Evolutionary conservation across 2,329 filamentous ascomycete species (phyloP).

Genomic region (Neonectria faginata): DNA sequence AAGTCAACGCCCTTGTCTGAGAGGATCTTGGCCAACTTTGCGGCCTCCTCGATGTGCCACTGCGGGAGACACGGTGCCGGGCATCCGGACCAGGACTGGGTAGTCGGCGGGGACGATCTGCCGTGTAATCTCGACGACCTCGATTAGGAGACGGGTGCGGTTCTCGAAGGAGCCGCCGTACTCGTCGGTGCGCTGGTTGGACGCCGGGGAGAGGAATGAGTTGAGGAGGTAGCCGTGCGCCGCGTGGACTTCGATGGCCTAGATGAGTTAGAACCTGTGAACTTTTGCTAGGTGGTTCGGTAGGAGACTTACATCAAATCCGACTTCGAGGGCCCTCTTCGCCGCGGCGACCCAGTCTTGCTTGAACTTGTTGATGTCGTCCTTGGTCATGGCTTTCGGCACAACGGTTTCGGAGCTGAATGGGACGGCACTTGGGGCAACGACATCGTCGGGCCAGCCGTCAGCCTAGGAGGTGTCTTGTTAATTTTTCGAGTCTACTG

Average conservation of each 20-base stretch:
- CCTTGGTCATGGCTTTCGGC: slow-evolving; percentile 40
- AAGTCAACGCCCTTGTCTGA: slow-evolving; percentile 76
- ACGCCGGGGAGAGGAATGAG: slow-evolving; percentile 57
- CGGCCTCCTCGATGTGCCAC: slow-evolving; percentile 73
- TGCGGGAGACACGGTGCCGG: slow-evolving; percentile 69
- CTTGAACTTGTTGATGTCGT: slow-evolving; percentile 42
- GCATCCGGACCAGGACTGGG: slow-evolving; percentile 77
- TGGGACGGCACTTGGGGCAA: slow-evolving; percentile 38
- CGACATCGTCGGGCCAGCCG: slow-evolving; percentile 44
- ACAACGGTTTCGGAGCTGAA: slow-evolving; percentile 37
- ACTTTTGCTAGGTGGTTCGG: too few relatives aligned
- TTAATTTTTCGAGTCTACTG: too few relatives aligned
- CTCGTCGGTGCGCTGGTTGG: slow-evolving; percentile 60
- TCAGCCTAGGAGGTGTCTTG: slow-evolving; percentile 28
- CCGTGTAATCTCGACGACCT: slow-evolving; percentile 34
- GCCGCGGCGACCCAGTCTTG: slow-evolving; percentile 37
- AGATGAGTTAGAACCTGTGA: neutral
- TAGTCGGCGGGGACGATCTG: slow-evolving; percentile 33
- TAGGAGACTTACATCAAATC: slow-evolving; percentile 35
- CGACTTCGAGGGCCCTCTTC: slow-evolving; percentile 36
- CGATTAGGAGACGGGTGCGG: slow-evolving; percentile 54
- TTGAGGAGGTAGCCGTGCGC: slow-evolving; percentile 62
- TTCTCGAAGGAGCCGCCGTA: slow-evolving; percentile 61
- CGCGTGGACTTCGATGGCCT: slow-evolving; percentile 52
- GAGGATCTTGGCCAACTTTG: slow-evolving; percentile 70